Percentiles rank a stretch among this genome's conserved stretches.
These are phyloP conservation scores for Gynochthodes officinalis DNA, from an alignment of 257 asterid species.

Conservation along the genomic window DNA sequence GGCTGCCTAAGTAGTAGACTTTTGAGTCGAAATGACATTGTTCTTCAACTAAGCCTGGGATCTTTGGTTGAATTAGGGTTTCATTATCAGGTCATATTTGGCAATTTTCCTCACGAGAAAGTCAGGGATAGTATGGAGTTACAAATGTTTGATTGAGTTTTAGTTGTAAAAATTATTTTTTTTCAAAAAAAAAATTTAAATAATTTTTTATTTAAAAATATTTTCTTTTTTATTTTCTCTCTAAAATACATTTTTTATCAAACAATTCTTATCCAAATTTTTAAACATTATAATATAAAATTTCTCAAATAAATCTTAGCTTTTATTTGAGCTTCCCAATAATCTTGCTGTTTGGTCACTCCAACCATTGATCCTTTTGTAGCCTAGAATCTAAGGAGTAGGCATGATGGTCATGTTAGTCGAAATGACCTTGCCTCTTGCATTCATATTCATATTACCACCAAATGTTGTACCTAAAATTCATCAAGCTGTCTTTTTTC, in stretches of 20 bases:
- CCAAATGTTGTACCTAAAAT: too few relatives aligned
- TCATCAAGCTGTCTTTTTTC: too few relatives aligned
- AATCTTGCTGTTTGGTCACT: neutral
- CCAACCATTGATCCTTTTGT: neutral
- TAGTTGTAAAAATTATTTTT: too few relatives aligned
- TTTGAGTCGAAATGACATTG: neutral
- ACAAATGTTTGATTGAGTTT: neutral
- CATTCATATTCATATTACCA: too few relatives aligned
- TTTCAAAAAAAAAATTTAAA: too few relatives aligned
- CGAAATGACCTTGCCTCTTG: too few relatives aligned
- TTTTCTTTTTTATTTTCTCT: too few relatives aligned
- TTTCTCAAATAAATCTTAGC: too few relatives aligned
- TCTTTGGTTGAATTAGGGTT: neutral
- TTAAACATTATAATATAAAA: too few relatives aligned
- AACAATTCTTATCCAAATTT: too few relatives aligned
- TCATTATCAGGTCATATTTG: neutral
- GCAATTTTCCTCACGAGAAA: neutral
- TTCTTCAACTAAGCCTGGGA: neutral
- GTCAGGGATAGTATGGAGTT: neutral
- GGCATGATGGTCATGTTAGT: neutral
- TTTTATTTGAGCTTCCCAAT: neutral
- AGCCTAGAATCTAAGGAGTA: neutral
- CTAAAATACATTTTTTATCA: too few relatives aligned
- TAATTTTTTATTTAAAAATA: too few relatives aligned
- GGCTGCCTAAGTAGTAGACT: neutral